These are phyloP conservation scores for Suillus subalutaceus DNA, from an alignment of 768 basidiomycete genomes.

Conservation along the genomic window DNA sequence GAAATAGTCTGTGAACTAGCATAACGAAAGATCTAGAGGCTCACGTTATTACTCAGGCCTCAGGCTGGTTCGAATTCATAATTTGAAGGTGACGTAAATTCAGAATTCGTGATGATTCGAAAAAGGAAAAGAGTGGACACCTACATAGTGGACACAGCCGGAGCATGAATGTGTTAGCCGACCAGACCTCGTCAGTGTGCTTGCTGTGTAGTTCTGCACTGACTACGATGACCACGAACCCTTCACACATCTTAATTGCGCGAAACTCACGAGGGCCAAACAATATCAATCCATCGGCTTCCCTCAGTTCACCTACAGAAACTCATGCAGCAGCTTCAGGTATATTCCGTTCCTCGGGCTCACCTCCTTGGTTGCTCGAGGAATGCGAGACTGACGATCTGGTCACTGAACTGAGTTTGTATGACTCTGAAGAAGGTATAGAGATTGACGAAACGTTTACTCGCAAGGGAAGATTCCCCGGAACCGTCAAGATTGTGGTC, in stretches of 20 bases:
- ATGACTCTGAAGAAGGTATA: conserved; percentile 69
- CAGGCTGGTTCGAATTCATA: too few species aligned
- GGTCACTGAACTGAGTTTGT: conserved; percentile 68
- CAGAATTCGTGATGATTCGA: not conserved
- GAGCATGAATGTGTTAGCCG: not conserved
- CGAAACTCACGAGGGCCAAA: conserved; percentile 78
- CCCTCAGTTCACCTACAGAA: conserved; percentile 83
- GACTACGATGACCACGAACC: conserved; percentile 65
- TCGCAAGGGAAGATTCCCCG: conserved; percentile 67
- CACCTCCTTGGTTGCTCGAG: conserved; percentile 79
- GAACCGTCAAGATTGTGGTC: conserved; percentile 89
- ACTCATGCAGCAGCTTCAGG: conserved; percentile 88
- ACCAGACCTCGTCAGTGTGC: not conserved
- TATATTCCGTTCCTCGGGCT: conserved; percentile 79
- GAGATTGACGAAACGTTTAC: conserved; percentile 84
- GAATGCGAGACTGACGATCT: conserved; percentile 73
- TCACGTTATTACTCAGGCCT: not conserved
- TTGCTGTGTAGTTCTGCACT: not conserved
- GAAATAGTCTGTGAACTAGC: too few species aligned
- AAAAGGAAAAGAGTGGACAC: not conserved
- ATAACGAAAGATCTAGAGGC: not conserved
- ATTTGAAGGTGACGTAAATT: not conserved
- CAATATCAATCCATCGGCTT: conserved; percentile 77
- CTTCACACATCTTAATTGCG: conserved; percentile 87
- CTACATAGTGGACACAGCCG: not conserved